Evolutionary conservation across 2,329 filamentous ascomycete species (phyloP).

Genomic region (Talaromyces funiculosus): DNA sequence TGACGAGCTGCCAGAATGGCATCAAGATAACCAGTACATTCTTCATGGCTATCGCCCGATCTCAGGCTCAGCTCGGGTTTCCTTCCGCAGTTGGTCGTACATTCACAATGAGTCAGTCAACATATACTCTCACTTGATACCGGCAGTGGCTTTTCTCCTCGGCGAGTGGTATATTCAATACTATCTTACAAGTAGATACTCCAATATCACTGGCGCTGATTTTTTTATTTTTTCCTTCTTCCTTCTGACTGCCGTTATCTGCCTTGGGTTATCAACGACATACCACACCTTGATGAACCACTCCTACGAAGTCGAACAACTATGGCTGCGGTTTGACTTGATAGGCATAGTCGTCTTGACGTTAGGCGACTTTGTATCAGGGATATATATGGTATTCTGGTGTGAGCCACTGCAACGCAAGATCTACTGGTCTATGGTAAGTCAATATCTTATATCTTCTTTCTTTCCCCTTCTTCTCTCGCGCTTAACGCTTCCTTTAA

Average conservation of each 20-base stretch:
- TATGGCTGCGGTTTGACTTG: constrained; percentile 28
- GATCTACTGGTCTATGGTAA: constrained; percentile 33
- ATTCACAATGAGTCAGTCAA: constrained; percentile 43
- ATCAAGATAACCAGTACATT: constrained; percentile 40
- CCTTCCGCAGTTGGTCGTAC: constrained; percentile 38
- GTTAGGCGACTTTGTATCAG: constrained; percentile 30
- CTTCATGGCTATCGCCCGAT: constrained; percentile 41
- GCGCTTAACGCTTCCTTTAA: neutral
- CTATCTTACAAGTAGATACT: constrained; percentile 11
- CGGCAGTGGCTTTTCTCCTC: constrained; percentile 26
- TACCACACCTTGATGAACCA: constrained; percentile 34
- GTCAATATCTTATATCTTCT: constrained; percentile 5
- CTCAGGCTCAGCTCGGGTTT: constrained; percentile 32
- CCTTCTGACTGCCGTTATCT: constrained; percentile 26
- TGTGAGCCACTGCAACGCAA: constrained; percentile 25
- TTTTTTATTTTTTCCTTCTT: constrained; percentile 18
- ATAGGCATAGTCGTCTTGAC: constrained; percentile 30
- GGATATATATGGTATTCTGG: constrained; percentile 33
- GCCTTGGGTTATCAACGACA: constrained; percentile 27
- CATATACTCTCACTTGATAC: constrained; percentile 44
- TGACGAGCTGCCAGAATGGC: constrained; percentile 27
- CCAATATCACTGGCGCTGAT: constrained; percentile 13
- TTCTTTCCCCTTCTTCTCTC: neutral
- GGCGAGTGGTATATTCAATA: constrained; percentile 9
- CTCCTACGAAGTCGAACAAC: constrained; percentile 21